A percentile compares a stretch with the other conserved stretches of the same genome.
These are phyloP conservation scores for Lavandula angustifolia DNA, from an alignment of 257 asterid species.

Conservation along the genomic window DNA sequence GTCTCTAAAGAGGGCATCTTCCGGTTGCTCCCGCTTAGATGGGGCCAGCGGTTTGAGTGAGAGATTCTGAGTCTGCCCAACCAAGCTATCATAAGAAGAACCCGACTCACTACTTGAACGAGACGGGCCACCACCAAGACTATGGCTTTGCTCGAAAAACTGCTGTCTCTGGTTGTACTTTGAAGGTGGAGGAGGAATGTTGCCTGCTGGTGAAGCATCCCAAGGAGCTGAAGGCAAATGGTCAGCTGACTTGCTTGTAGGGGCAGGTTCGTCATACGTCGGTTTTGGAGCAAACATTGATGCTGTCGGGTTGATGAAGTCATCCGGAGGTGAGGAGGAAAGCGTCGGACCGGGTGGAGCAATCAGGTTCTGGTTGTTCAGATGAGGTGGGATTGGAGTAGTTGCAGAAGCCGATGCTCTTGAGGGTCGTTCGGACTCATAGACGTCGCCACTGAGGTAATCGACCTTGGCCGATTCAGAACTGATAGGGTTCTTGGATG, in stretches of 20 bases:
- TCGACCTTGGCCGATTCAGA: slow-evolving; percentile 58
- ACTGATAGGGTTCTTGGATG: slow-evolving; percentile 52
- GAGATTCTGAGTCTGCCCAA: slow-evolving; percentile 72
- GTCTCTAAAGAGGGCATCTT: slow-evolving; percentile 86
- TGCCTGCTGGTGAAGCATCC: slow-evolving; percentile 50
- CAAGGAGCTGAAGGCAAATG: slow-evolving; percentile 57
- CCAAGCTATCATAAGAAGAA: slow-evolving; percentile 68
- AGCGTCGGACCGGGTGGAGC: slow-evolving; percentile 42
- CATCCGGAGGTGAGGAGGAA: slow-evolving; percentile 58
- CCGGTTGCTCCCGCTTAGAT: slow-evolving; percentile 64
- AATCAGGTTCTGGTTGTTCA: slow-evolving; percentile 42
- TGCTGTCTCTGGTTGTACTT: slow-evolving; percentile 83
- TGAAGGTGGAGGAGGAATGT: slow-evolving; percentile 78
- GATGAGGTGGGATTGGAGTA: slow-evolving; percentile 44
- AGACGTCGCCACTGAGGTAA: slow-evolving; percentile 84
- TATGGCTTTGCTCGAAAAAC: slow-evolving; percentile 59
- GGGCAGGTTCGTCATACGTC: slow-evolving; percentile 40
- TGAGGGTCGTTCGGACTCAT: slow-evolving; percentile 54
- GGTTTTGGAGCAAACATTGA: slow-evolving; percentile 57
- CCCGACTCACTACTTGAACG: slow-evolving; percentile 58
- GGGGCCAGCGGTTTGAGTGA: slow-evolving; percentile 59
- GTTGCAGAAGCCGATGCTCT: slow-evolving; percentile 46
- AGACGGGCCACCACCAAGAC: slow-evolving; percentile 41
- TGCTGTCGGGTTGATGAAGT: slow-evolving; percentile 83
- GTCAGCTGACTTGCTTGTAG: slow-evolving; percentile 53